These are phyloP conservation scores for Herpetomonas muscarum DNA, from an alignment of 208 protist species.

Conservation along the genomic window DNA sequence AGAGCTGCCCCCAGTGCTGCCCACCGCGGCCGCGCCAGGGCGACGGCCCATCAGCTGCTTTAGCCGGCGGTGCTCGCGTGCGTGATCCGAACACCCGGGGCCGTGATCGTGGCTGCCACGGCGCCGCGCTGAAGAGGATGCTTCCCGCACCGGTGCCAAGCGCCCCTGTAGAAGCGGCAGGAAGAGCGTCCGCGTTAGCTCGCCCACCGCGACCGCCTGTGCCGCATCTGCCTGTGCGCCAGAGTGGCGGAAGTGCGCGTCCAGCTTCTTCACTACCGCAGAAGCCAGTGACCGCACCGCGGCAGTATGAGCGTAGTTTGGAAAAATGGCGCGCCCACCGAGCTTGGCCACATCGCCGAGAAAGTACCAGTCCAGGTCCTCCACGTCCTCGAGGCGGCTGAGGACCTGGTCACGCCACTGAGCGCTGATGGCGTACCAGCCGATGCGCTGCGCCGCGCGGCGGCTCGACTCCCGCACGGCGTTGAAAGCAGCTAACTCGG, in stretches of 20 bases:
- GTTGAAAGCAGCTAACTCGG: slow-evolving; percentile 24
- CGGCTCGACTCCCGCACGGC: slow-evolving; percentile 32
- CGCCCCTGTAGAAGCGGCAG: slow-evolving; percentile 10
- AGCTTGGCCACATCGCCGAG: slow-evolving; percentile 43
- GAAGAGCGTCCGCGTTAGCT: not conserved
- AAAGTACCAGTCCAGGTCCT: slow-evolving; percentile 71
- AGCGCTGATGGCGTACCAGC: slow-evolving; percentile 77
- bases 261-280: slow-evolving; percentile 49
- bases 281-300: slow-evolving; percentile 32
- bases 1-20: too few species aligned
- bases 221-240: not conserved
- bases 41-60: too few species aligned
- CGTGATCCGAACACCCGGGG: too few species aligned
- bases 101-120: too few species aligned
- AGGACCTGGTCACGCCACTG: slow-evolving; percentile 83
- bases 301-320: slow-evolving; percentile 52
- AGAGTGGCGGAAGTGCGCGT: slow-evolving; percentile 9
- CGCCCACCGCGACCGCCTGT: not conserved
- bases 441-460: slow-evolving; percentile 47
- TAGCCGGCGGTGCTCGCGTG: too few species aligned
- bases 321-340: slow-evolving; percentile 44
- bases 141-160: too few species aligned
- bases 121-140: too few species aligned
- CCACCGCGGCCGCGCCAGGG: too few species aligned
- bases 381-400: slow-evolving; percentile 42